A percentile compares a stretch with the other conserved stretches of the same genome.
phyloP scores from a whole-genome alignment of 2,329 filamentous ascomycete genomes.

The Exserohilum turcica region DNA sequence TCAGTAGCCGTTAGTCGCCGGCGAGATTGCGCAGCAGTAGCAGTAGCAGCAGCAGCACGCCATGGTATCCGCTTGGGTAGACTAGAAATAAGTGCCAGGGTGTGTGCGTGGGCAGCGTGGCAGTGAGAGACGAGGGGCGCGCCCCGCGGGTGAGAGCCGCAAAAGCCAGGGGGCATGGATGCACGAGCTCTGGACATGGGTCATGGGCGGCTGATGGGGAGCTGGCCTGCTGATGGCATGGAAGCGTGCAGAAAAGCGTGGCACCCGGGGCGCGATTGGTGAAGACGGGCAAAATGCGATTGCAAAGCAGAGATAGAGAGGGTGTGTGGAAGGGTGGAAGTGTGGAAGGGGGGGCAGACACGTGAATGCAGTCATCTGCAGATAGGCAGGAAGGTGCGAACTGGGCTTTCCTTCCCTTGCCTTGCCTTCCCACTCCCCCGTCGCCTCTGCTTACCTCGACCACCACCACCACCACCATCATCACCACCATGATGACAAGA shows the following conservation, averaged over 20 bases:
- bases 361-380: no score
- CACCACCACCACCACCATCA: background rate
- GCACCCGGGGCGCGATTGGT: slow-evolving; percentile 4
- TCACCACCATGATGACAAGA: no score
- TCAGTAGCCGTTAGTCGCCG: slow-evolving; percentile 29
- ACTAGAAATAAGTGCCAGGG: slow-evolving; percentile 39
- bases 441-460: background rate
- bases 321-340: no score
- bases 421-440: no score
- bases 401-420: no score
- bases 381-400: no score
- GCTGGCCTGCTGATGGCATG: slow-evolving; percentile 8
- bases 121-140: slow-evolving; percentile 19
- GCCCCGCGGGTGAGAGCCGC: slow-evolving; percentile 29
- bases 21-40: slow-evolving; percentile 22
- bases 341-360: no score
- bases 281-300: background rate
- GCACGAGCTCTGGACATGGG: background rate
- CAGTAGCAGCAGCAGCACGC: no score
- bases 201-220: slow-evolving; percentile 18
- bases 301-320: slow-evolving; percentile 2
- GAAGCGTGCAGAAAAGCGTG: slow-evolving; percentile 9
- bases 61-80: slow-evolving; percentile 11
- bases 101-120: slow-evolving; percentile 27
- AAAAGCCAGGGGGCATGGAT: slow-evolving; percentile 11